Evolutionary conservation across 345 rosid genomes (phyloP).

Genomic region (Citrus hindsii): DNA sequence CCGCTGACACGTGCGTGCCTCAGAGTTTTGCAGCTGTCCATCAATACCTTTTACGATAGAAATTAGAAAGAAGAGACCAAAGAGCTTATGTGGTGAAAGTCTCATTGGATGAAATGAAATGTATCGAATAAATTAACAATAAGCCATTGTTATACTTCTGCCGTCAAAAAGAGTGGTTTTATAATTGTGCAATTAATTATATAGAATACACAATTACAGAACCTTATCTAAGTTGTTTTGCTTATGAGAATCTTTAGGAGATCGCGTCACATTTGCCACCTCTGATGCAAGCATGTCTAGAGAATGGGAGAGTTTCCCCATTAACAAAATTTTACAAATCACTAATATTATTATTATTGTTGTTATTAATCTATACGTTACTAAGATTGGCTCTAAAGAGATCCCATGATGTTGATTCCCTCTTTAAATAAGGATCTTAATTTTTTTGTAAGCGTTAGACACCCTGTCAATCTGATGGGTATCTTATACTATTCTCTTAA

Average conservation of each 20-base stretch:
- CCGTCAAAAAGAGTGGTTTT: conserved; percentile 4
- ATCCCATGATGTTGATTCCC: conserved; percentile 6
- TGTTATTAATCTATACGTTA: background rate
- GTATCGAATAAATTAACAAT: background rate
- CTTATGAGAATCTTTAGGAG: conserved; percentile 41
- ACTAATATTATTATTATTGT: background rate
- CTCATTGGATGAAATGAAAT: conserved; percentile 1
- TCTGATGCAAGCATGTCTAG: conserved; percentile 42
- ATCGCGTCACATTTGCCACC: conserved; percentile 39
- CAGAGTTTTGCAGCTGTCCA: conserved; percentile 10
- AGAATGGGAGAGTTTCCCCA: conserved; percentile 33
- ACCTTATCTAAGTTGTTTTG: conserved; percentile 12
- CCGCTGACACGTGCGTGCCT: conserved; percentile 39
- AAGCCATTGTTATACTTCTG: background rate
- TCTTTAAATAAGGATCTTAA: conserved; percentile 25
- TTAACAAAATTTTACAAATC: background rate
- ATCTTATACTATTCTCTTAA: background rate
- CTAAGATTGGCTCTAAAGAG: conserved; percentile 16
- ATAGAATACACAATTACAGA: background rate
- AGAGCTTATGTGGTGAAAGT: background rate
- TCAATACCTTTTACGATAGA: background rate
- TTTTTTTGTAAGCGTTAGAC: conserved; percentile 21
- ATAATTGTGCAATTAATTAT: background rate
- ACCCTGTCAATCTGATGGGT: conserved; percentile 16
- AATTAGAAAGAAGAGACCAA: no score